Base-by-base conservation (phyloP, 2,329 filamentous ascomycete species). In the Apiospora arundinis region DNA sequence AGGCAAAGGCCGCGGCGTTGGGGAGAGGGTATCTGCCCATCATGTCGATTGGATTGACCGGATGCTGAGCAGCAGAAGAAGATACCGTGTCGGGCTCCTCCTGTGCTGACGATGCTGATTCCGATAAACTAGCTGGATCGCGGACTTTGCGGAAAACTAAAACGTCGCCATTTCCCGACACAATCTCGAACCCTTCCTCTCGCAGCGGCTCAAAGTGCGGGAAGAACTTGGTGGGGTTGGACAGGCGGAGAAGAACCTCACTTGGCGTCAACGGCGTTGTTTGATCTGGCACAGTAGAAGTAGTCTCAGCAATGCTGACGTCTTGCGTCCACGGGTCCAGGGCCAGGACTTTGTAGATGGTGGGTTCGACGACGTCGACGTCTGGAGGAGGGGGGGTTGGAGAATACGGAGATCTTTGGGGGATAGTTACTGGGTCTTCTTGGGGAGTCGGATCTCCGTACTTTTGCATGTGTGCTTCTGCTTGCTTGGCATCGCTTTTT, bases 121-220 rank as follows among this genome's bases (percentile, higher is more conserved):
- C 40, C 72, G 77, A 32, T 18, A 42, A 28, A n/a, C n/a, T n/a
- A n/a, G n/a, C 71, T 37, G 81, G 76, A 3, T 81, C 76, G 8
- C 85, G 83, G 4, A 89, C 85, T 79, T 92, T 91, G 73, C 89
- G 90, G 77, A 93, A 92, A 4, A 94, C 86, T 37, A 93, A 84
- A 5, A 92, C 84, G 73, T 93, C 87, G 7, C 87, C 87, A 67
- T 85, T 85, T 1, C 90, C 91, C 2, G 91, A 89, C 1, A 91
- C 86, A 49, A 93, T 90, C 75, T 92, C 91, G 73, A 90, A 93
- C 0, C 91, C 92, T 70, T 91, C 84, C 0, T 84, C 82, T 72
- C 90, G 85, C 1, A 93, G 84, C 0, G 85, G 80, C 4, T 84
- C 82, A 71, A 93, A 90, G 74, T 92, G 85, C 4, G 90, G 86